Base-by-base conservation (phyloP, 352 stramenopile species). In the Pythium periplocum region DNA sequence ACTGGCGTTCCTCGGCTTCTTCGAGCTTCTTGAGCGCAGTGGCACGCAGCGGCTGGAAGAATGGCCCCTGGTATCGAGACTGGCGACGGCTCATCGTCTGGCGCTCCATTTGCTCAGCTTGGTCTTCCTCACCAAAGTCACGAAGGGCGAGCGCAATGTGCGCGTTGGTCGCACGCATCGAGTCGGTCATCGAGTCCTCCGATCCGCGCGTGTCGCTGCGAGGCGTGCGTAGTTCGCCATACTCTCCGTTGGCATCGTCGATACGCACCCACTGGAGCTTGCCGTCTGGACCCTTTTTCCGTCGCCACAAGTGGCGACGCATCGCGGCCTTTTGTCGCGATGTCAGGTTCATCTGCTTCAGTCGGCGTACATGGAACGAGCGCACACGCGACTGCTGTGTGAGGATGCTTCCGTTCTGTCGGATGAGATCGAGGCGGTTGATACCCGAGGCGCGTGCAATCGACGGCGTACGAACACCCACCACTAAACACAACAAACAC, bases 341-440 rank as follows among this genome's bases (percentile, higher is more conserved):
- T 6, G 80, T 91, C 32, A 93, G 68, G 45, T 93, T 76, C 81
- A 92, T 91, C 48, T 92, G 81, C 70, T 93, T 90, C 47, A 93
- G 77, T 6, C 83, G 64, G 0, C 83, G 77, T 46, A 93, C 83
- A 61, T 93, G 83, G 66, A 93, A 93, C 45, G 78, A 88, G 1
- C 83, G 80, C 50, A 93, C 75, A 36, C 83, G 74, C 46, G 78
- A 86, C 64, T 91, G 80, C 54, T 93, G 80, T 48, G 88, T 88
- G 30, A 93, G 71, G 50, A 91, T 83, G 35, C 66, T 83, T 38
- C 82, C 77, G 51, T 80, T 90, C 39, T 77, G 72, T 37, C 77
- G 69, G 37, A 86, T 45, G 32, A 86, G 59, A 50, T 86, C 75
- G 44, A 57, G 70, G 53, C 84, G 84, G 65, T 77, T 78, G n/a